Base-by-base conservation (phyloP, 1,284 basidiomycete species). In the Pholiota adiposa region DNA sequence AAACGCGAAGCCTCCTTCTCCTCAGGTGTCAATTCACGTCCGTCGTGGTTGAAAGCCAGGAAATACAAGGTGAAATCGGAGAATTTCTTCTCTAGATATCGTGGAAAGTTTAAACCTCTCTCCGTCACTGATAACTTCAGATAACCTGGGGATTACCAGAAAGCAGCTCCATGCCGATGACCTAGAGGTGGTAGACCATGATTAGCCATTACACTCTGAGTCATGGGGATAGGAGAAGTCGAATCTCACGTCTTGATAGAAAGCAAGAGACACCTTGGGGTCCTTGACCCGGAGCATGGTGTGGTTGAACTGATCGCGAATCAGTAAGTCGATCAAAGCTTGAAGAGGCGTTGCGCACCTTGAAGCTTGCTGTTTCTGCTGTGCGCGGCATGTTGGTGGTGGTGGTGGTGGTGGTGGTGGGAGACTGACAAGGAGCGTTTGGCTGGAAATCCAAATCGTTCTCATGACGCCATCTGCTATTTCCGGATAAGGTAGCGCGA, bases 281-380 rank as follows among this genome's bases (percentile, higher is more conserved):
- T 97, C 94, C 79, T 92, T 95, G 73, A 97, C 83, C 66, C 96
- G 87, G 70, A 96, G 76, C 93, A 94, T 95, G 31, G 92, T 93
- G 77, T 96, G 93, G 73, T 95, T 94, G 77, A 94, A 92, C 89
- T 93, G 49, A 34, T 51, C 33, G 18, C 14, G 61, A 41, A 50
- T 61, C 63, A 31, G 48, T 53, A 29, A 53, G 50, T 6, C 23
- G 14, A 18, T 46, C 11, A 48, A 31, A n/a, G 44, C 36, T 2
- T 14, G 18, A 14, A 9, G 5, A 33, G 21, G 2, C 9, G 27
- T 3, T 4, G 43, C 60, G 25, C 66, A 85, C 88, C 77, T 82
- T 85, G 75, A 86, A 90, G 64, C 84, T 83, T 0, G 86, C 79
- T 2, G 89, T 90, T 67, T 88, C 88, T 67, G 83, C 71, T 41